Base-by-base conservation (phyloP, 495 filamentous ascomycete species). In the Penicillium canescens region DNA sequence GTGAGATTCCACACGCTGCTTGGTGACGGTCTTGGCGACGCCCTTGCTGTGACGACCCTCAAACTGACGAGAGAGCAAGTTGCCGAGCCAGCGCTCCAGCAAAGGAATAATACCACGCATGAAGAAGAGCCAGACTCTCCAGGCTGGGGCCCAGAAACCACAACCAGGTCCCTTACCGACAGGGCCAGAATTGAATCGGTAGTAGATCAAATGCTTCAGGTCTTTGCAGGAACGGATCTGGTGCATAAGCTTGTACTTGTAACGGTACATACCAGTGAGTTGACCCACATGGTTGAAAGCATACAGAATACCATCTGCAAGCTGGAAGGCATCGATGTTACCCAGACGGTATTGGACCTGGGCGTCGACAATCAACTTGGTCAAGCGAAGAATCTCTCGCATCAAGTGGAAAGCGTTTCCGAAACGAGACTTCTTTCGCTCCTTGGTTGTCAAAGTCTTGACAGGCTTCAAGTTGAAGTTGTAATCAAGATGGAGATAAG, bases 181-280 rank as follows among this genome's bases (percentile, higher is more conserved):
- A 20, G 95, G 89, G 0, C 93, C 94, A 33, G 92, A 93, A 70
- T 99, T 99, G 78, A 99, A 99, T 12, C 95, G 90, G 69, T 99
- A 97, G 77, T 99, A 99, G 57, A 99, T 97, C 46, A 99, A 69
- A 83, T 99, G 95, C 82, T 99, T 99, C 64, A 99, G 74, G 74
- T 99, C 95, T 68, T 99, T 99, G 77, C 95, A 99, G 3, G 95
- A 94, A 42, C 95, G 91, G 62, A 99, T 98, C 73, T 99, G 95
- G 70, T 99, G 95, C 95, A 99, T 99, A 34, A 99, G 82, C 78
- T 99, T 99, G 77, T 99, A 99, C 80, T 99, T 99, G 83, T 99
- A 99, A 24, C 95, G 90, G 75, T 99, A 99, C 95, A 99, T 99
- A 63, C 95, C 95, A 23, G 95, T 99, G 46, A 99, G 78, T 73